Conservation (phyloP, 2,329 filamentous ascomycete species). For the Ascochyta viciae-villosae region DNA sequence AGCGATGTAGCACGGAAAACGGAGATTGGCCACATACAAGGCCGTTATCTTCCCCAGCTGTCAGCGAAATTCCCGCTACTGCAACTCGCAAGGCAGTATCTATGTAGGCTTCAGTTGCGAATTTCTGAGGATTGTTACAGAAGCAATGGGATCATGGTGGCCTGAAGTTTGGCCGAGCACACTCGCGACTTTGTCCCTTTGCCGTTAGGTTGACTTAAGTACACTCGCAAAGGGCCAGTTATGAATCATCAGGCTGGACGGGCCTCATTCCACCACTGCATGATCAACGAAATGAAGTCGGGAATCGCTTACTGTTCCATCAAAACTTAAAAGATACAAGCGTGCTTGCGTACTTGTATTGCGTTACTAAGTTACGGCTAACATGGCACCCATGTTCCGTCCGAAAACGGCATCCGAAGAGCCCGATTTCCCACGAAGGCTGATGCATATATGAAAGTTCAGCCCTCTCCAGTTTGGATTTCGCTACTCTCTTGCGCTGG, state of each 20-base stretch:
- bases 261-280: slow-evolving; percentile 17
- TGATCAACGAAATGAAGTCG: slow-evolving; percentile 9
- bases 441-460: slow-evolving; percentile 2
- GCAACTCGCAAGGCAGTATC: slow-evolving; percentile 8
- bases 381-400: slow-evolving; percentile 5
- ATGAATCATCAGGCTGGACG: slow-evolving; percentile 12
- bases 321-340: background rate
- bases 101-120: slow-evolving; percentile 7
- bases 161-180: slow-evolving; percentile 10
- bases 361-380: background rate
- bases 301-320: background rate
- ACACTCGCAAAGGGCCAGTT: slow-evolving; percentile 1
- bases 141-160: background rate
- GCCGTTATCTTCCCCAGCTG: background rate
- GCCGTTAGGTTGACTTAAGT: slow-evolving; percentile 6
- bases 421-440: background rate
- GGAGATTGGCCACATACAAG: background rate
- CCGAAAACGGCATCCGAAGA: background rate
- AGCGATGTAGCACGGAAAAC: background rate
- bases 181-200: slow-evolving; percentile 12
- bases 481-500: background rate
- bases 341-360: background rate
- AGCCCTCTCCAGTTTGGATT: background rate
- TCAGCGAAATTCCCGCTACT: background rate
- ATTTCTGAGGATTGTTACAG: background rate